Evolutionary conservation across 2,329 filamentous ascomycete genomes (phyloP).

Genomic region (Parastagonospora avenae): DNA sequence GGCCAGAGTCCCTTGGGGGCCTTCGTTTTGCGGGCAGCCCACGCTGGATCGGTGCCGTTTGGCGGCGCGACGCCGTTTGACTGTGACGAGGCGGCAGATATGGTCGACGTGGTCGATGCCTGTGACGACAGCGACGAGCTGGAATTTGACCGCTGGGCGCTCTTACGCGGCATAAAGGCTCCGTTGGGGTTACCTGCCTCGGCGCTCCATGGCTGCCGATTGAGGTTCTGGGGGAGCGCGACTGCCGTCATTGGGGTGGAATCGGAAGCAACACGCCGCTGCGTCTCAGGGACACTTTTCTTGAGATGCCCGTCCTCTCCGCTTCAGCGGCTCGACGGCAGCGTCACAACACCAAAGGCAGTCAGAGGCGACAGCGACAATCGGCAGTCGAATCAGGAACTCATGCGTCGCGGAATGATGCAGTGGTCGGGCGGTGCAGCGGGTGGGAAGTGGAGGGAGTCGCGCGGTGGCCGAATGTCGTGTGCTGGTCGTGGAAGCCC

Average conservation of each 20-base stretch:
- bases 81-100: conserved; percentile 65
- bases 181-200: conserved; percentile 65
- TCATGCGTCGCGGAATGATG: conserved; percentile 30
- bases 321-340: conserved; percentile 34
- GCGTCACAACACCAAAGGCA: conserved; percentile 30
- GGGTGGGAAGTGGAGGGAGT: conserved; percentile 9
- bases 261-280: conserved; percentile 19
- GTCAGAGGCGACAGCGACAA: conserved; percentile 21
- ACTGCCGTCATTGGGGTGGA: conserved; percentile 65
- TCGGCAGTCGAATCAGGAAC: conserved; percentile 28
- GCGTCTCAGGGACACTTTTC: conserved; percentile 28
- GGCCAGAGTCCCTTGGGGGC: conserved; percentile 65
- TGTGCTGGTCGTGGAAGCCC: conserved; percentile 42
- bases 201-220: conserved; percentile 66
- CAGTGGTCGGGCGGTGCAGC: conserved; percentile 16
- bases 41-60: conserved; percentile 37
- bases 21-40: conserved; percentile 57
- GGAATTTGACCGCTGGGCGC: conserved; percentile 83
- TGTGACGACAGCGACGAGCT: conserved; percentile 77
- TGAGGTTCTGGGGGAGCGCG: conserved; percentile 66
- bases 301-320: conserved; percentile 30
- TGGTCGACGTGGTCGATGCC: conserved; percentile 68
- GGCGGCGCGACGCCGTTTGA: conserved; percentile 62
- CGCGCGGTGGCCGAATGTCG: conserved; percentile 32
- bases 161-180: conserved; percentile 82